Base-by-base conservation (phyloP, 139 green algal genomes). In the Eudorina sp. region DNA sequence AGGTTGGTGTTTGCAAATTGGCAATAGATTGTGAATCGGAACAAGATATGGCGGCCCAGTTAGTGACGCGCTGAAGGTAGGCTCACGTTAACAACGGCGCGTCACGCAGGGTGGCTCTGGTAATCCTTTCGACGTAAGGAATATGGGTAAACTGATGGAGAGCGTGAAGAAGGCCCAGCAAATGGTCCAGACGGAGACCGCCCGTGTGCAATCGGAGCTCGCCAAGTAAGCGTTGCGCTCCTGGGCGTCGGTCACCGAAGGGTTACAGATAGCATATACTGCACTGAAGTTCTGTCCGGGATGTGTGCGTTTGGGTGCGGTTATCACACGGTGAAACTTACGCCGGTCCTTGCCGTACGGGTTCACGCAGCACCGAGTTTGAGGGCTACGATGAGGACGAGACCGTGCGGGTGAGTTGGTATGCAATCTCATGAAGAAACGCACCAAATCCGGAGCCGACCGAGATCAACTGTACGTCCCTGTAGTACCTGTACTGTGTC, bases 141-240 rank as follows among this genome's bases (percentile, higher is more conserved):
- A 96, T 70, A n/a, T n/a, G n/a, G n/a, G n/a, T n/a, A n/a, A n/a
- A n/a, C 83, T 98, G 34, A 98, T 98, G 96, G 95, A 97, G 85
- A 96, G 96, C 81, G 95, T 99, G 45, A 97, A 97, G 92, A 98
- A 99, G 90, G 97, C 97, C 18, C 97, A 99, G 92, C 81, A 94
- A 81, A 85, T 99, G 70, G 96, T 99, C 87, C 96, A 99, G 92
- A 93, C 96, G 53, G 97, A 99, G 92, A 97, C 97, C 23, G 93
- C 95, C 31, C 95, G 96, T 64, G 94, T 99, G 53, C 97, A 99
- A 92, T 83, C 95, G 69, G 97, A 99, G 89, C 93, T 99, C 23
- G 95, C 97, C 31, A 90, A 75, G 95, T 98, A 89, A 92, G 91
- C 89, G 25, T 2, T 23, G n/a, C n/a, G n/a, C n/a, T n/a, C n/a